Conservation (phyloP, 192 early-diverging fungal species). For the Coemansia sp. region DNA sequence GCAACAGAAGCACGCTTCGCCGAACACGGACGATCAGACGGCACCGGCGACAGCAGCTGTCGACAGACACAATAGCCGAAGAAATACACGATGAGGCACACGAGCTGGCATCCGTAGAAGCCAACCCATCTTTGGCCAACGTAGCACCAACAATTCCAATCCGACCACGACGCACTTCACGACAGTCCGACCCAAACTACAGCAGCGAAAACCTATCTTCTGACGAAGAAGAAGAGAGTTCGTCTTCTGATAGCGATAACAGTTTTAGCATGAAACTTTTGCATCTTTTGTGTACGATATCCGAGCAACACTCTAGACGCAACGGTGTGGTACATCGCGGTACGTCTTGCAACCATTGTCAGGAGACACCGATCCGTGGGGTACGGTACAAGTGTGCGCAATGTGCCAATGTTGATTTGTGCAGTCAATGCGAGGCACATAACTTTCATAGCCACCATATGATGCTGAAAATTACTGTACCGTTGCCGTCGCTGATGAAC, state of each 20-base stretch:
- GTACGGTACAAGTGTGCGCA: constrained; percentile 92
- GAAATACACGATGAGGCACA: constrained; percentile 19
- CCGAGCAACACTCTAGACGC: constrained; percentile 77
- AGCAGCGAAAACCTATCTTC: too few species aligned
- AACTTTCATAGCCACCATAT: constrained; percentile 80
- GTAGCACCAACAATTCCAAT: too few species aligned
- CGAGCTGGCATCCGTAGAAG: not conserved
- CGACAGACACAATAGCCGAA: constrained; percentile 14
- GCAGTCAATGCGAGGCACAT: constrained; percentile 88
- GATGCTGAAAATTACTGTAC: constrained; percentile 88
- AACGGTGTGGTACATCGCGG: constrained; percentile 70
- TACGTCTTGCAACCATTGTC: constrained; percentile 92
- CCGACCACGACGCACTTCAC: too few species aligned
- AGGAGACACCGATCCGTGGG: constrained; percentile 83
- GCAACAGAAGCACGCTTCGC: constrained; percentile 12
- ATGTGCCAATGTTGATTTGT: constrained; percentile 91
- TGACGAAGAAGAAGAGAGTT: too few species aligned
- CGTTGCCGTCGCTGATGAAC: constrained; percentile 88
- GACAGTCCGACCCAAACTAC: constrained; percentile 15
- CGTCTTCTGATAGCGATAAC: not conserved
- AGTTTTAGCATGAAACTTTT: constrained; percentile 58
- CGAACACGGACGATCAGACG: constrained; percentile 47
- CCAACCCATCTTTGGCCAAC: not conserved
- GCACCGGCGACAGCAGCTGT: constrained; percentile 30
- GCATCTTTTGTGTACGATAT: constrained; percentile 76